Conservation (phyloP, 2,329 filamentous ascomycete species). For the Neofusicoccum cordaticola region DNA sequence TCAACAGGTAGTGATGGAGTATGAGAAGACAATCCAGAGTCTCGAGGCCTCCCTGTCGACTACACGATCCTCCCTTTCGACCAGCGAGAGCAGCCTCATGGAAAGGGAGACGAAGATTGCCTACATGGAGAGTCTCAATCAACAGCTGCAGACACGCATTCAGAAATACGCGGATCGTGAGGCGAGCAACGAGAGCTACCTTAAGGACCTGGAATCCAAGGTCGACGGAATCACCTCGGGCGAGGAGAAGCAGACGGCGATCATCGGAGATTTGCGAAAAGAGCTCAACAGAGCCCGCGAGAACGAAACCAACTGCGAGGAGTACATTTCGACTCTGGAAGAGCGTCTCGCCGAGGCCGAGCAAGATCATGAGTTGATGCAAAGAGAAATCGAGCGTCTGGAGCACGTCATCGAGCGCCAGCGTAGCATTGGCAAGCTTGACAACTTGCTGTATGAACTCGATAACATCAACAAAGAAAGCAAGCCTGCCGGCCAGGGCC, state of each 20-base stretch:
- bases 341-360: slow-evolving; percentile 93
- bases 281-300: slow-evolving; percentile 85
- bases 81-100: slow-evolving; percentile 78
- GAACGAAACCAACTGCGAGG: slow-evolving; percentile 85
- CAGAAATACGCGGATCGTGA: slow-evolving; percentile 92
- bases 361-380: slow-evolving; percentile 94
- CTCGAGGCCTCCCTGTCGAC: slow-evolving; percentile 88
- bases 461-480: slow-evolving; percentile 56
- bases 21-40: slow-evolving; percentile 96
- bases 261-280: slow-evolving; percentile 83
- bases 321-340: slow-evolving; percentile 95
- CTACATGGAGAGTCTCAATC: slow-evolving; percentile 87
- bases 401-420: slow-evolving; percentile 96
- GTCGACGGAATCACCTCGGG: slow-evolving; percentile 87
- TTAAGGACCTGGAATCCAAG: slow-evolving; percentile 86
- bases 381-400: slow-evolving; percentile 88
- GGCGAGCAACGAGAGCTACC: slow-evolving; percentile 84
- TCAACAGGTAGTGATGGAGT: slow-evolving; percentile 93
- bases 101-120: slow-evolving; percentile 94
- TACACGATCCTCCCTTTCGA: slow-evolving; percentile 78
- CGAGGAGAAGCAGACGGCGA: slow-evolving; percentile 85
- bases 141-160: slow-evolving; percentile 83
- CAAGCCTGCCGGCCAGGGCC: slow-evolving; percentile 6
- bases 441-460: slow-evolving; percentile 86
- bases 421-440: slow-evolving; percentile 88